Evolutionary conservation across 2,329 filamentous ascomycete genomes (phyloP).

Genomic region (Grosmannia serpens): DNA sequence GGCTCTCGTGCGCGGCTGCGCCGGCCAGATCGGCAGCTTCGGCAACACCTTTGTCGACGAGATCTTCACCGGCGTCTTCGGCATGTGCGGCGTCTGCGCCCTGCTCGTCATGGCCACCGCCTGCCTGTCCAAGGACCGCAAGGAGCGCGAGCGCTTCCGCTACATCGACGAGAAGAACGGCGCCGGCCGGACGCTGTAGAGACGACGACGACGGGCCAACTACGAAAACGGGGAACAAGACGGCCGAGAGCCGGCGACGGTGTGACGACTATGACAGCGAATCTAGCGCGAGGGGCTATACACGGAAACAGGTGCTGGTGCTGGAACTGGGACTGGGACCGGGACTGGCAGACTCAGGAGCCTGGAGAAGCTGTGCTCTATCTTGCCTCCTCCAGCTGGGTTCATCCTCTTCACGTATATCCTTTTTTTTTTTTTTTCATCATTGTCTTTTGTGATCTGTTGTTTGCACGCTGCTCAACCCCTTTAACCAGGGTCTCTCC

Average conservation of each 20-base stretch:
- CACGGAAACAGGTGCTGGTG: too few species aligned
- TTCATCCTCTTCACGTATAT: background rate
- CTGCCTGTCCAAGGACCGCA: constrained; percentile 69
- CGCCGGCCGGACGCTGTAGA: constrained; percentile 34
- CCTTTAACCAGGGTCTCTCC: background rate
- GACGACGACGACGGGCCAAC: background rate
- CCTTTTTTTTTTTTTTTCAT: background rate
- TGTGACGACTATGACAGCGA: background rate
- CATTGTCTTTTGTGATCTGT: background rate
- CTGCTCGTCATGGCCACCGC: constrained; percentile 59
- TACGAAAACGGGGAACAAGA: background rate
- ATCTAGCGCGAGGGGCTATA: too few species aligned
- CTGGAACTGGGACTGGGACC: too few species aligned
- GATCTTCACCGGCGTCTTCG: constrained; percentile 71
- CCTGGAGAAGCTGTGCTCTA: background rate
- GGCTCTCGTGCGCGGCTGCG: constrained; percentile 58
- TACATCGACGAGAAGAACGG: constrained; percentile 73
- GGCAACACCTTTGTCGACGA: constrained; percentile 61
- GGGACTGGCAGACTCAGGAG: background rate
- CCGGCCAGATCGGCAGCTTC: constrained; percentile 54
- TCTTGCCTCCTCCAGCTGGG: background rate
- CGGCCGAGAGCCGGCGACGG: background rate
- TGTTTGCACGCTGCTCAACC: background rate
- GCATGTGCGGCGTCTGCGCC: constrained; percentile 62
- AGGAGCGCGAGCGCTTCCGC: constrained; percentile 66